Evolutionary conservation across 1,284 basidiomycete genomes (phyloP).

Genomic region (Leccinum pachyderme): DNA sequence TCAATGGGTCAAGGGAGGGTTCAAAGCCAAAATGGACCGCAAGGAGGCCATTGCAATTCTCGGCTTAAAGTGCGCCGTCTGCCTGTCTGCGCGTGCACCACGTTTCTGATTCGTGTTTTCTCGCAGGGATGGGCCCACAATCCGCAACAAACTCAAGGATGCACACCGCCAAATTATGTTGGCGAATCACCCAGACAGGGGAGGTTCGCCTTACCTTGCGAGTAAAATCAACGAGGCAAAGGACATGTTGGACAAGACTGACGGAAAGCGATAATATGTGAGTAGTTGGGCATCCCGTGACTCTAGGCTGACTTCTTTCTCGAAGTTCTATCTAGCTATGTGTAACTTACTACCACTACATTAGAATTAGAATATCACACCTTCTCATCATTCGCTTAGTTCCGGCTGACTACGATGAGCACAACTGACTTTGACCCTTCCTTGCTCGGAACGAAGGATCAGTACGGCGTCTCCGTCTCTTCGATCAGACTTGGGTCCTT

Average conservation of each 20-base stretch:
- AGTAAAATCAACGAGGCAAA: conserved; percentile 97
- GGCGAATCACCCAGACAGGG: conserved; percentile 94
- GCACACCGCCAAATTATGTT: conserved; percentile 92
- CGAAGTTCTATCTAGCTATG: neutral
- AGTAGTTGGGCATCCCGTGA: conserved; percentile 1
- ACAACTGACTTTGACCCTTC: conserved; percentile 51
- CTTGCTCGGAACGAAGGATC: conserved; percentile 66
- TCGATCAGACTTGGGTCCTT: neutral
- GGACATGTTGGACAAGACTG: conserved; percentile 75
- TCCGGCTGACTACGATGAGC: conserved; percentile 16
- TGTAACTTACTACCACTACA: conserved; percentile 12
- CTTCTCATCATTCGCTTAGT: neutral
- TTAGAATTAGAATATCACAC: conserved; percentile 12
- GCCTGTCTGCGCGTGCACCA: conserved; percentile 3
- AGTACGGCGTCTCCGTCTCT: conserved; percentile 38
- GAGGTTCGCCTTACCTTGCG: conserved; percentile 95
- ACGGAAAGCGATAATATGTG: conserved; percentile 43
- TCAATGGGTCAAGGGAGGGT: conserved; percentile 92
- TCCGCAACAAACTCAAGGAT: conserved; percentile 79
- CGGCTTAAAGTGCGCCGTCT: conserved; percentile 78
- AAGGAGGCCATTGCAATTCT: conserved; percentile 84
- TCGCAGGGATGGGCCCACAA: conserved; percentile 68
- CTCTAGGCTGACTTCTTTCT: too few species aligned
- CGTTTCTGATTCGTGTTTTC: neutral
- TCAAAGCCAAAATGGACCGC: conserved; percentile 94